A percentile compares a stretch with the other conserved stretches of the same genome.
Evolutionary conservation across 2,329 filamentous ascomycete genomes (phyloP).

Genomic region (Drechslerella dactyloides): DNA sequence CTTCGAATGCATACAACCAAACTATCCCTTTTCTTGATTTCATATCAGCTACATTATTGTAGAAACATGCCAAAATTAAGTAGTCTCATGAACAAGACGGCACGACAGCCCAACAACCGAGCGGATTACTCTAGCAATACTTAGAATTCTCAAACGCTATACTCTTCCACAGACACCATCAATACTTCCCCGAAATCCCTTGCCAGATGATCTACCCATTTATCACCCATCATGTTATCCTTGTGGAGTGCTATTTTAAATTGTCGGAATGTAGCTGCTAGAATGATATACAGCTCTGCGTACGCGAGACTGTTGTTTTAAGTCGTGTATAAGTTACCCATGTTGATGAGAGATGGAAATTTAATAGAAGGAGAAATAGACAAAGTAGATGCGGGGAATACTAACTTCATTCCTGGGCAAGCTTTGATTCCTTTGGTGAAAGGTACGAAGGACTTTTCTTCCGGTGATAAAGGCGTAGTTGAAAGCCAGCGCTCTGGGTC

Average conservation of each 20-base stretch:
- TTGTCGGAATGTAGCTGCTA: not conserved
- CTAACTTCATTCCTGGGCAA: constrained; percentile 8
- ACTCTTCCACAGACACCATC: constrained; percentile 1
- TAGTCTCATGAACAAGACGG: not conserved
- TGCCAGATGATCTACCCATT: constrained; percentile 5
- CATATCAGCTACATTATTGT: not conserved
- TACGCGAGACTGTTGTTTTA: not conserved
- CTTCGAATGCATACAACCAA: not conserved
- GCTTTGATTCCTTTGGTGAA: constrained; percentile 6
- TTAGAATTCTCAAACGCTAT: not conserved
- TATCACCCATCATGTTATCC: not conserved
- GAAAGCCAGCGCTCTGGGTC: constrained; percentile 1
- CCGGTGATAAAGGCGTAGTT: not conserved
- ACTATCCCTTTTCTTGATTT: not conserved
- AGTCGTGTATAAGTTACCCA: not conserved
- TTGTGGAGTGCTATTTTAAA: not conserved
- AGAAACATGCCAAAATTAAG: not conserved
- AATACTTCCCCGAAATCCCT: not conserved
- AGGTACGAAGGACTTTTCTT: constrained; percentile 8
- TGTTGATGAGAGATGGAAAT: not conserved
- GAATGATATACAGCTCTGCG: not conserved
- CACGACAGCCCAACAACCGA: not conserved
- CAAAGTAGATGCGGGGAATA: not conserved
- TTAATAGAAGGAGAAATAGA: not conserved
- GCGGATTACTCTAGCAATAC: not conserved